Evolutionary conservation across 352 stramenopile genomes (phyloP), one percentile per base, ranked within the genome.

Genomic region (Pythium utonaiense): DNA sequence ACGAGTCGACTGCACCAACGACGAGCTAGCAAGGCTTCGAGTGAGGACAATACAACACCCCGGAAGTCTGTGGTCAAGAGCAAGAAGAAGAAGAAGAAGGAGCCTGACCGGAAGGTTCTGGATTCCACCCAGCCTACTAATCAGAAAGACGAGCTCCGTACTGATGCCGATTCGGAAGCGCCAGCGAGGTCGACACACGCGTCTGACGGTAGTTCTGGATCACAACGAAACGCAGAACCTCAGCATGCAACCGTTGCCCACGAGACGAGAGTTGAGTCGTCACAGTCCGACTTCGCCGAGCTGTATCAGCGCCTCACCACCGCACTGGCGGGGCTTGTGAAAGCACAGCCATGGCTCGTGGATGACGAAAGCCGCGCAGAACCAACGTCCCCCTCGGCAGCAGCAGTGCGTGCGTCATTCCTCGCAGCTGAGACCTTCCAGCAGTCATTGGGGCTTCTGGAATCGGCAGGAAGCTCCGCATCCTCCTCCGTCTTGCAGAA

Each of bases 401-500:
- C 47, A 34, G 61, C 53, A 16, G 50, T 44, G 19, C 45, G 61
- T 16, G 61, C 61, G 22, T 38, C 54, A 5, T 68, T 63, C 54
- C 40, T 68, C 27, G 61, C 53, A 5, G 61, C 61, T 0, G 61
- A 68, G 30, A 25, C 61, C 2, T 68, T 63, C 25, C 49, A 56
- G 40, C 61, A 68, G 30, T 61, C 53, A 16, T 40, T 68, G 1
- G 13, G n/a, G 12, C 17, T 60, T 19, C 30, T 68, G 38, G 28
- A 57, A 38, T 34, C 42, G 1, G 50, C 51, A 3, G n/a, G 24
- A 52, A 40, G 31, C 14, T 6, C 19, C 0, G 30, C 38, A 6
- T 16, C 34, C 7, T 27, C 22, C 2, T 55, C 48, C 8, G 16
- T 60, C 1, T 13, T 50, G 30, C 1, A 12, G 13, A 68, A 68